Conservation (phyloP, 345 rosid genomes). For the Pistacia vera region DNA sequence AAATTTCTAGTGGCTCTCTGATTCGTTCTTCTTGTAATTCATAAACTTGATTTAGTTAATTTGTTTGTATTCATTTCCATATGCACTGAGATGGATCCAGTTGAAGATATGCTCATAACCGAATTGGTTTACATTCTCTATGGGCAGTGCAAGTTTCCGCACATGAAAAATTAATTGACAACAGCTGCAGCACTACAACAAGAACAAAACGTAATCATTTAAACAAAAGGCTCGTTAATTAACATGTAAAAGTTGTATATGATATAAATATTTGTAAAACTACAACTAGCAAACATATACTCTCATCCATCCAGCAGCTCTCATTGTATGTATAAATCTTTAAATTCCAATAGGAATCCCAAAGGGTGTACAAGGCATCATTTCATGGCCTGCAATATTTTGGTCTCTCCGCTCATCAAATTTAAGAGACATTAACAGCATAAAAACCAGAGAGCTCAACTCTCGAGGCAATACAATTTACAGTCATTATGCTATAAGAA, state of each 20-base stretch:
- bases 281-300: constrained; percentile 21
- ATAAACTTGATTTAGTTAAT: constrained; percentile 3
- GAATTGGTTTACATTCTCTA: not conserved
- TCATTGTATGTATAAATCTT: not conserved
- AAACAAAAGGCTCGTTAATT: constrained; percentile 24
- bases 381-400: not conserved
- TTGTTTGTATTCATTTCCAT: not conserved
- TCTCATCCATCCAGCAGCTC: constrained; percentile 8
- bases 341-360: not conserved
- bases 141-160: not conserved
- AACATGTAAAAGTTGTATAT: constrained; percentile 27
- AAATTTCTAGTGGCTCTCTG: not conserved
- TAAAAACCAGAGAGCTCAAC: constrained; percentile 10
- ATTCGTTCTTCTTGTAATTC: constrained; percentile 2
- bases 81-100: not conserved
- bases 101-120: not conserved
- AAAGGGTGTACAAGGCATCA: constrained; percentile 2
- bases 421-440: constrained; percentile 14
- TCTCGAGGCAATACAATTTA: not conserved
- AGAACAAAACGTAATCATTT: constrained; percentile 8
- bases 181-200: not conserved
- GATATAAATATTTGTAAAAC: constrained; percentile 21
- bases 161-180: not conserved
- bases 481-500: constrained; percentile 56
- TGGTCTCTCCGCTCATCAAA: not conserved